Evolutionary conservation across 305 asterid genomes (phyloP).

Genomic region (Fraxinus angustifolia): DNA sequence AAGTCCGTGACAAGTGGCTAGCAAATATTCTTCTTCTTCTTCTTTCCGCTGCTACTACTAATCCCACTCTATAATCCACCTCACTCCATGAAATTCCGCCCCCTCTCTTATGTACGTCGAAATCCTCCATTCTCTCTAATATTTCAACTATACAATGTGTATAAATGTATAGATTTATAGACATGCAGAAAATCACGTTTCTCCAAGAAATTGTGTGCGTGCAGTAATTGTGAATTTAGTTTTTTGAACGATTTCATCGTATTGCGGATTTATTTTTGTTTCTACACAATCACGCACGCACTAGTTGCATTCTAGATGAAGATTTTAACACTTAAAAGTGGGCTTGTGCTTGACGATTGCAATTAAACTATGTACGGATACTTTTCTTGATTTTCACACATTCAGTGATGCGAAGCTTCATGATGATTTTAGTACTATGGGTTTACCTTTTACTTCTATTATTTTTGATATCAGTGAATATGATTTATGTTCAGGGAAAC

Average conservation of each 20-base stretch:
- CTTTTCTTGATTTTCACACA: slow-evolving; percentile 48
- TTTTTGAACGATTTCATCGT: background rate
- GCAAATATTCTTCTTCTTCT: background rate
- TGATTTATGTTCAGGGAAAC: slow-evolving; percentile 16
- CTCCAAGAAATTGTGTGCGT: background rate
- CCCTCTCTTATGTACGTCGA: background rate
- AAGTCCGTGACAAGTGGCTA: too few species aligned
- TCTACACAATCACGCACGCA: background rate
- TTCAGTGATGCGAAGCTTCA: slow-evolving; percentile 42
- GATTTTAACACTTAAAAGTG: background rate
- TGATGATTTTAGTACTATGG: slow-evolving; percentile 18
- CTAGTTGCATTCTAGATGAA: background rate
- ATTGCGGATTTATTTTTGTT: background rate
- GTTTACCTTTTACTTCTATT: slow-evolving; percentile 21
- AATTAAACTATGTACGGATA: slow-evolving; percentile 29
- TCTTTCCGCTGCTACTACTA: background rate
- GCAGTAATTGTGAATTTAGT: background rate
- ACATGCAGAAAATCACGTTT: background rate
- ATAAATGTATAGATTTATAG: background rate
- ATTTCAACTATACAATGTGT: background rate
- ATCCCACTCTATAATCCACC: background rate
- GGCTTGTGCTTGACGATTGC: background rate
- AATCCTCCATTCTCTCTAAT: background rate
- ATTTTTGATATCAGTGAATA: slow-evolving; percentile 17
- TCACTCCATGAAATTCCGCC: background rate